Evolutionary conservation across 352 stramenopile genomes (phyloP).

Genomic region (Phytophthora ohioensis): DNA sequence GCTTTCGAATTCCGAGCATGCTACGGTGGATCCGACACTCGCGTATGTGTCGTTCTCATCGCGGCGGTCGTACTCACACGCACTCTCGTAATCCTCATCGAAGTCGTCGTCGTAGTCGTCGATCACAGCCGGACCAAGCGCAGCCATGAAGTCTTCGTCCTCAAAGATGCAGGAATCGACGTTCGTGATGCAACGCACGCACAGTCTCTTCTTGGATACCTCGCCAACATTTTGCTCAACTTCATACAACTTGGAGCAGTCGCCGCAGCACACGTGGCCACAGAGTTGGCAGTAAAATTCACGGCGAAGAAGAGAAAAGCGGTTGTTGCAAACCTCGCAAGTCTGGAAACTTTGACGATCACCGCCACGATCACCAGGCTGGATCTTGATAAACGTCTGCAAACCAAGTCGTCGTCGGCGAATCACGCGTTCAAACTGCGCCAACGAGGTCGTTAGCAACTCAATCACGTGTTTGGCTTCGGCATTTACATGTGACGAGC

Average conservation of each 20-base stretch:
- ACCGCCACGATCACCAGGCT: slow-evolving; percentile 9
- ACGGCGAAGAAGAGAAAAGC: slow-evolving; percentile 54
- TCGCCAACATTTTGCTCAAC: slow-evolving; percentile 58
- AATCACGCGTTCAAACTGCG: slow-evolving; percentile 74
- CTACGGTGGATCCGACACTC: slow-evolving; percentile 32
- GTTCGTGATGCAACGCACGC: slow-evolving; percentile 61
- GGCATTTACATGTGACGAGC: slow-evolving; percentile 61
- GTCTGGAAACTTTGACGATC: slow-evolving; percentile 33
- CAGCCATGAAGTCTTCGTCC: slow-evolving; percentile 64
- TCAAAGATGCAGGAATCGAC: slow-evolving; percentile 68
- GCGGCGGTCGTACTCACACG: slow-evolving; percentile 28
- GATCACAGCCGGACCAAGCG: slow-evolving; percentile 57
- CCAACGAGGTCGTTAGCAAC: slow-evolving; percentile 60
- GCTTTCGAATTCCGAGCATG: slow-evolving; percentile 40
- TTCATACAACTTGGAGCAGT: slow-evolving; percentile 66
- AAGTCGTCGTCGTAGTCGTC: slow-evolving; percentile 27
- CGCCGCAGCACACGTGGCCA: slow-evolving; percentile 57
- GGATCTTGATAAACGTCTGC: slow-evolving; percentile 66
- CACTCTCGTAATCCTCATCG: slow-evolving; percentile 25
- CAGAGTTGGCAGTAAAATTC: slow-evolving; percentile 69
- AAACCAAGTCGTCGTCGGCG: slow-evolving; percentile 71
- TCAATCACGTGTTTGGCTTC: slow-evolving; percentile 72
- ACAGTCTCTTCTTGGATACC: slow-evolving; percentile 59
- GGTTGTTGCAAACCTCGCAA: slow-evolving; percentile 55
- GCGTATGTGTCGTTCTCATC: slow-evolving; percentile 37